phyloP scores from a whole-genome alignment of 371 early-diverging fungal species.

The Zychaea mexicana region DNA sequence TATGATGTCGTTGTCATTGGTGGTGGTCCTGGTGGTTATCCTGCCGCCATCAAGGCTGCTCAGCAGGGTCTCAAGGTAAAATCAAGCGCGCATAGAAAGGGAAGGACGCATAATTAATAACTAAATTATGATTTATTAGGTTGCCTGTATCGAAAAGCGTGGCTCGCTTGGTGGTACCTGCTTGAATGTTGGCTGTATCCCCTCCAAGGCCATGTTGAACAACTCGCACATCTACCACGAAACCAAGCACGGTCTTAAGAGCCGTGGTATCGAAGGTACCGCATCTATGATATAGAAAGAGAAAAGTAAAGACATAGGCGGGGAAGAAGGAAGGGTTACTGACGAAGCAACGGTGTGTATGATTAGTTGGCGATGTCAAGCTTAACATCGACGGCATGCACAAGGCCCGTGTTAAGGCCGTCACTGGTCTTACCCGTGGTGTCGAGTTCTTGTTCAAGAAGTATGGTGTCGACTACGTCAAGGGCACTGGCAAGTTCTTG shows the following conservation, averaged over 20 bases:
- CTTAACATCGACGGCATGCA: conserved; percentile 89
- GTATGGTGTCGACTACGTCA: conserved; percentile 93
- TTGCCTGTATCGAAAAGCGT: conserved; percentile 96
- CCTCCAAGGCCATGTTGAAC: conserved; percentile 97
- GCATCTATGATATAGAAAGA: background rate
- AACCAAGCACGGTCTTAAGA: conserved; percentile 88
- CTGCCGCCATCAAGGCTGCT: conserved; percentile 98
- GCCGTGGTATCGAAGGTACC: conserved; percentile 91
- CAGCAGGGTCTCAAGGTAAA: conserved; percentile 95
- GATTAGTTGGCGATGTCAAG: conserved; percentile 74
- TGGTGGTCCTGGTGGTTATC: conserved; percentile 98
- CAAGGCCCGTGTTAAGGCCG: conserved; percentile 90
- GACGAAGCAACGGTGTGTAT: background rate
- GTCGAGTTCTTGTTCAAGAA: conserved; percentile 96
- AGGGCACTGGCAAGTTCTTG: conserved; percentile 89
- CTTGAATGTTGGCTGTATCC: conserved; percentile 98
- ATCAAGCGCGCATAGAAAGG: background rate
- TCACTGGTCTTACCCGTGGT: conserved; percentile 89
- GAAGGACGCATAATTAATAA: background rate
- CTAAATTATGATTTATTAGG: conserved; percentile 51
- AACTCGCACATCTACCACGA: conserved; percentile 97
- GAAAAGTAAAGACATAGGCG: background rate
- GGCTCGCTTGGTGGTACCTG: conserved; percentile 97
- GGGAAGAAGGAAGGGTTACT: background rate
- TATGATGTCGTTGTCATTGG: conserved; percentile 89